Percentiles rank a stretch among this genome's conserved stretches.
These are phyloP conservation scores for Dendrobium huoshanense DNA, from an alignment of 106 monocot species.

Conservation along the genomic window DNA sequence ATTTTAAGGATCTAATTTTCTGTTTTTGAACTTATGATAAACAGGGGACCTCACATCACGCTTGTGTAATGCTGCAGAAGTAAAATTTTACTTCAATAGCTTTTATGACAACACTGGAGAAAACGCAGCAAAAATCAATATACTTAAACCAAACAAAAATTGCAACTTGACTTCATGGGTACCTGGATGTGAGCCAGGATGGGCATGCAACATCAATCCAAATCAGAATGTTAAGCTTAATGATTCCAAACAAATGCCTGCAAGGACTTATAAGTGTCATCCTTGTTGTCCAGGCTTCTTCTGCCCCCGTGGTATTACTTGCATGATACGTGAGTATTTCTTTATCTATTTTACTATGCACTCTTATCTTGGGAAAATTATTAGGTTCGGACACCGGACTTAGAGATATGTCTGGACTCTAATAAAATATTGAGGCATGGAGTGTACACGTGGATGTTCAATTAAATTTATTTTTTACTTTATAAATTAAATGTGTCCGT, in stretches of 20 bases:
- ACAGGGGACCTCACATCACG: conserved; percentile 55
- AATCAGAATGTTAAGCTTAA: conserved; percentile 45
- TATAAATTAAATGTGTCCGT: too few relatives aligned
- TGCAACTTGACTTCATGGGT: conserved; percentile 80
- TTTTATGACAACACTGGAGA: conserved; percentile 26
- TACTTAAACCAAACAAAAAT: conserved; percentile 72
- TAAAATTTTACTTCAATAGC: conserved; percentile 72
- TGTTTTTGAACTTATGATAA: background rate
- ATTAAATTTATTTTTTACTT: too few relatives aligned
- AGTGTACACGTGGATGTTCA: too few relatives aligned
- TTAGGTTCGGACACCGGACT: too few relatives aligned
- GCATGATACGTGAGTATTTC: conserved; percentile 75
- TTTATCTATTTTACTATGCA: background rate
- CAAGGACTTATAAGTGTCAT: conserved; percentile 34
- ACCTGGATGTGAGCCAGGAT: conserved; percentile 86
- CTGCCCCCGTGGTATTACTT: conserved; percentile 66
- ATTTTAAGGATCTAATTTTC: background rate
- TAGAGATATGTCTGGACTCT: too few relatives aligned
- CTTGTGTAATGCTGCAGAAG: conserved; percentile 83
- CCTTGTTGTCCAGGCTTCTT: conserved; percentile 74
- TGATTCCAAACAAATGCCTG: conserved; percentile 44
- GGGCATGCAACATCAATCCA: conserved; percentile 60
- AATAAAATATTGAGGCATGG: too few relatives aligned
- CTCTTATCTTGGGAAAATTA: background rate
- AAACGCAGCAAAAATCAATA: conserved; percentile 24